A percentile compares a stretch with the other conserved stretches of the same genome.
Conservation (phyloP, 345 rosid genomes). For the Chamaenerion angustifolium region DNA sequence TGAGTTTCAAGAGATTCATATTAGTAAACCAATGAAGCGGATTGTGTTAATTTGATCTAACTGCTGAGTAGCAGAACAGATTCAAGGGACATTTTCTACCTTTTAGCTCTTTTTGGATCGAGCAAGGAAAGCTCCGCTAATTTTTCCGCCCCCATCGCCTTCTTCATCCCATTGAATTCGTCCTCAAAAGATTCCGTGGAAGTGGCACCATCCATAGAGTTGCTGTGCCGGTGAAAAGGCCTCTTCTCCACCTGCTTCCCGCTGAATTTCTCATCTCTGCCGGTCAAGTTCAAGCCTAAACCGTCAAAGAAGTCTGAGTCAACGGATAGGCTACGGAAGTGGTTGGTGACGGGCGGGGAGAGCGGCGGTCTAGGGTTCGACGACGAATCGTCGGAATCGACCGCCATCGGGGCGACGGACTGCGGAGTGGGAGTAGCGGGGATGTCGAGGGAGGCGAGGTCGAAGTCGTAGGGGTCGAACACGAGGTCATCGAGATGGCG, state of each 20-base stretch:
- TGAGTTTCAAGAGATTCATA: too few species aligned
- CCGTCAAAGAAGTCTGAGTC: constrained; percentile 86
- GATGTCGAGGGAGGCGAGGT: constrained; percentile 62
- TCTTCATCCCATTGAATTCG: constrained; percentile 57
- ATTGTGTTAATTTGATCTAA: too few species aligned
- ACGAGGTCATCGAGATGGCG: constrained; percentile 50
- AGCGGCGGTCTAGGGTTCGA: constrained; percentile 18
- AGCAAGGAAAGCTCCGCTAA: constrained; percentile 80
- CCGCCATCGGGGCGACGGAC: constrained; percentile 12
- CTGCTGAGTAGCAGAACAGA: too few species aligned
- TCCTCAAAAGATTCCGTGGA: constrained; percentile 38
- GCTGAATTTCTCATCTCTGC: constrained; percentile 22
- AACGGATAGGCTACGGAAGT: constrained; percentile 76
- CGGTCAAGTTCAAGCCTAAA: constrained; percentile 16
- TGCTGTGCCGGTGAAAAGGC: constrained; percentile 50
- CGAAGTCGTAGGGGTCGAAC: constrained; percentile 70
- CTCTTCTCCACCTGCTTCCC: constrained; percentile 52
- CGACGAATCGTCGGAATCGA: constrained; percentile 45
- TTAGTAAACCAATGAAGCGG: too few species aligned
- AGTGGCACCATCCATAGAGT: constrained; percentile 69
- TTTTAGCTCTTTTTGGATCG: constrained; percentile 94
- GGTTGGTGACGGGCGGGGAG: constrained; percentile 38
- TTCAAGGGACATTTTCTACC: constrained; percentile 25
- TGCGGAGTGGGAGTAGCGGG: constrained; percentile 23
- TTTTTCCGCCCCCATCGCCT: constrained; percentile 69